Base-by-base conservation (phyloP, 305 asterid genomes). In the Fraxinus platypoda region DNA sequence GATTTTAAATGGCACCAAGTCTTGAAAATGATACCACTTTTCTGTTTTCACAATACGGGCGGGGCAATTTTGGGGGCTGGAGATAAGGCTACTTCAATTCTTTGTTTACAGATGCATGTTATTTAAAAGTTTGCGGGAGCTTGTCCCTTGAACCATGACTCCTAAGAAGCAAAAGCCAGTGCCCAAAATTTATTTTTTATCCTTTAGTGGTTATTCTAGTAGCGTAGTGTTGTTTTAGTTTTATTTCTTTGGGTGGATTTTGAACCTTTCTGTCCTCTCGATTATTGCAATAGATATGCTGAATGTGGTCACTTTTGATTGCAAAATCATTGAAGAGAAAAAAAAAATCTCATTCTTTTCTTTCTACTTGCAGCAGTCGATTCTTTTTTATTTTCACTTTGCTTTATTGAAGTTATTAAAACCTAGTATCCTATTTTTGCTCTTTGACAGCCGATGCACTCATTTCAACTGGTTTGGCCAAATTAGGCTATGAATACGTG, bases 371-470 rank as follows among this genome's bases (percentile, higher is more conserved):
- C 21, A 49, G 59, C 19, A 15, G 21, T 62, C 13, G 5, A 12
- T 59, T 71, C 68, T 75, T 30, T 76, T 74, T 79, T 3, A 46
- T 19, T 72, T 38, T 74, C 17, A 57, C 37, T 23, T 54, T 57
- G 33, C 66, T 37, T 23, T 15, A 68, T 68, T 34, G n/a, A 28
- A 66, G 57, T 35, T 68, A 41, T 34, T 38, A 30, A 59, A 54
- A 54, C 33, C 72, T 81, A 75, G 80, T 85, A 30, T 84, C 77
- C 68, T 52, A 71, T 71, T 41, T 83, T 33, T n/a, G 35, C 49
- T 28, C 74, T 83, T 83, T 86, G 83, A 83, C 97, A 95, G 99
- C 98, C 82, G 98, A 95, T 87, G 98, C 98, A 8, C 95, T 94
- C 59, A 83, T 93, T 71, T 89, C 98, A 37, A 90, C 98, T 87